phyloP scores from a whole-genome alignment of 257 asterid genomes.

The Solanum lycopersicoides region DNA sequence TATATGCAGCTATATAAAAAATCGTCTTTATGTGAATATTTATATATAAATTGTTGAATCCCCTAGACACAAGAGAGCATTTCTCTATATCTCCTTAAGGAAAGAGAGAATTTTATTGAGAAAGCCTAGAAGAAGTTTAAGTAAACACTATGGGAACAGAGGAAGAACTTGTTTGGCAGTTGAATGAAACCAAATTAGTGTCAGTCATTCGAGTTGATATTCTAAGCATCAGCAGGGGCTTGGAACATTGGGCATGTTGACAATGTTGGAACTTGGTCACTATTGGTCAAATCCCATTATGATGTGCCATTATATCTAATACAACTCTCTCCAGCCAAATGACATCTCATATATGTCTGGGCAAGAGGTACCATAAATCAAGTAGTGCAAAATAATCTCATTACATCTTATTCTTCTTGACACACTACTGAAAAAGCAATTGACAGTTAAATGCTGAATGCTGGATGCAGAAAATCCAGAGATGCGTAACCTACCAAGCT shows the following conservation, averaged over 20 bases:
- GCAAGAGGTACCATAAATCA: background rate
- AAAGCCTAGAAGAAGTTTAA: background rate
- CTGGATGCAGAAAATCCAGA: conserved; percentile 31
- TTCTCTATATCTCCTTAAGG: background rate
- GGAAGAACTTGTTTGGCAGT: background rate
- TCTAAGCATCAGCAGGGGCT: background rate
- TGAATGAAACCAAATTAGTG: background rate
- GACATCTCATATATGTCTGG: background rate
- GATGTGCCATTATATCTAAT: background rate
- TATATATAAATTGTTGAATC: background rate
- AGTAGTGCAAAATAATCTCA: background rate
- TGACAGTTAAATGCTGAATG: background rate
- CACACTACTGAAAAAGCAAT: background rate
- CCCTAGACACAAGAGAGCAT: background rate
- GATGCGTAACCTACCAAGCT: conserved; percentile 30
- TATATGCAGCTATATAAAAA: background rate
- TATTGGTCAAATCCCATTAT: background rate
- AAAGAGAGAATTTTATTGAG: background rate
- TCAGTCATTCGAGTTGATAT: background rate
- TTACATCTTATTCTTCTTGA: background rate
- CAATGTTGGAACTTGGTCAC: background rate
- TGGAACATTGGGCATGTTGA: background rate
- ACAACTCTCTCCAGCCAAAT: background rate
- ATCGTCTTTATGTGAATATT: background rate
- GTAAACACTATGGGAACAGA: background rate